Base-by-base conservation (phyloP, 768 basidiomycete genomes). In the Collybia nuda region DNA sequence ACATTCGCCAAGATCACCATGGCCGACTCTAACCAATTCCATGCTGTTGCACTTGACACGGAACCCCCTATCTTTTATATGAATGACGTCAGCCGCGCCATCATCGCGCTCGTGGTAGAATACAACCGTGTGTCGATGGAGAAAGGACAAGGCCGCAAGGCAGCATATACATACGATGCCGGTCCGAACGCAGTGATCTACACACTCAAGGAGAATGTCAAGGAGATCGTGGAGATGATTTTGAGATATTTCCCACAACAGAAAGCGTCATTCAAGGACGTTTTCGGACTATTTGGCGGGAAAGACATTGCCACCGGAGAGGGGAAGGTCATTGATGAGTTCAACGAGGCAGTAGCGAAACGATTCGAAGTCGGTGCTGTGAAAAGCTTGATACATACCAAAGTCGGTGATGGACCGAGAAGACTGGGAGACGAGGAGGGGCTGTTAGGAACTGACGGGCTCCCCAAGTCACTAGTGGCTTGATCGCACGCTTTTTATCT, bases 101-200 rank as follows among this genome's bases (percentile, higher is more conserved):
- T 99, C 71, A 92, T 99, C 64, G 76, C 86, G 5, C 70, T 98
- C 62, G 78, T 99, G 57, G 87, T 89, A 37, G 97, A 98, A 71
- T 85, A 93, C 74, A 99, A 99, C 72, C 83, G 95, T 17, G 75
- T 90, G 18, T 75, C 83, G 1, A 69, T 87, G 29, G 84, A 73
- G 35, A 50, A 70, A 52, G 65, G 81, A 67, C 40, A 74, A 2
- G 80, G 81, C 46, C 74, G 83, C 67, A 85, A 90, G 62, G 97
- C 94, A 0, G 97, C 96, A 37, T 99, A 99, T 71, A 99, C 97
- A n/a, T 98, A 89, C 64, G 97, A 99, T 62, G 97, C 97, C 0
- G 97, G 97, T 26, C 97, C 97, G 12, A 99, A 99, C 70, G 95
- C 95, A 2, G 97, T 99, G 65, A 93, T 99, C 62, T 99, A 98